Conservation (phyloP, 805 yeast species). For the Cyberlindnera samutprakarnensis region DNA sequence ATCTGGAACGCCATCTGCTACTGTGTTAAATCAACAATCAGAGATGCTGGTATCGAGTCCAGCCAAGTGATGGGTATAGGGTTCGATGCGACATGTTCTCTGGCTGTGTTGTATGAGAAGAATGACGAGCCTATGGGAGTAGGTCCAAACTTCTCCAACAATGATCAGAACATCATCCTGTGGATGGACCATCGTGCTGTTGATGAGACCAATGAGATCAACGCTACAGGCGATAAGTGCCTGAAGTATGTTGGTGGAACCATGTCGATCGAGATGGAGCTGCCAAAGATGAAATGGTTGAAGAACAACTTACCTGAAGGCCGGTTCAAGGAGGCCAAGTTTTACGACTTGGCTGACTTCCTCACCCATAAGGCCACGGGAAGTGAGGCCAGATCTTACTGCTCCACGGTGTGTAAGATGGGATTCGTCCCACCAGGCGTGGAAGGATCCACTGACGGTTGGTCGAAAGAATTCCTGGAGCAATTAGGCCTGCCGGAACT, state of each 20-base stretch:
- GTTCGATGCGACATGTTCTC: conserved; percentile 95
- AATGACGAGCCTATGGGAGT: conserved; percentile 73
- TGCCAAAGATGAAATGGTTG: conserved; percentile 96
- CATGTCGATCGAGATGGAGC: conserved; percentile 98
- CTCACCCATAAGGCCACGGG: conserved; percentile 89
- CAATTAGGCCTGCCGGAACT: conserved; percentile 70
- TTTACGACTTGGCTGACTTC: conserved; percentile 89
- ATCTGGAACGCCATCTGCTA: conserved; percentile 86
- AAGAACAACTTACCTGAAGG: conserved; percentile 71
- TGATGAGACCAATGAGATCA: conserved; percentile 71
- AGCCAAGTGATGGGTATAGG: conserved; percentile 76
- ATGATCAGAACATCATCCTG: conserved; percentile 73
- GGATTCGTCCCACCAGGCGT: conserved; percentile 92
- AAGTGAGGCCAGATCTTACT: conserved; percentile 76
- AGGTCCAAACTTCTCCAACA: conserved; percentile 79
- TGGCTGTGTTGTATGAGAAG: conserved; percentile 67
- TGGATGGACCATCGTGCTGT: conserved; percentile 99
- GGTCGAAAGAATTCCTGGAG: conserved; percentile 76
- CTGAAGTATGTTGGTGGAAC: conserved; percentile 93
- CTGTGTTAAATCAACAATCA: conserved; percentile 68
- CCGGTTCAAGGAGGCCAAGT: conserved; percentile 54
- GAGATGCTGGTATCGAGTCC: conserved; percentile 70
- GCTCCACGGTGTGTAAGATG: conserved; percentile 92
- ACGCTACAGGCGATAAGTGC: conserved; percentile 70
- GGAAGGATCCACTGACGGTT: conserved; percentile 77